Base-by-base conservation (phyloP, 495 filamentous ascomycete genomes). In the Hamigera avellanea region DNA sequence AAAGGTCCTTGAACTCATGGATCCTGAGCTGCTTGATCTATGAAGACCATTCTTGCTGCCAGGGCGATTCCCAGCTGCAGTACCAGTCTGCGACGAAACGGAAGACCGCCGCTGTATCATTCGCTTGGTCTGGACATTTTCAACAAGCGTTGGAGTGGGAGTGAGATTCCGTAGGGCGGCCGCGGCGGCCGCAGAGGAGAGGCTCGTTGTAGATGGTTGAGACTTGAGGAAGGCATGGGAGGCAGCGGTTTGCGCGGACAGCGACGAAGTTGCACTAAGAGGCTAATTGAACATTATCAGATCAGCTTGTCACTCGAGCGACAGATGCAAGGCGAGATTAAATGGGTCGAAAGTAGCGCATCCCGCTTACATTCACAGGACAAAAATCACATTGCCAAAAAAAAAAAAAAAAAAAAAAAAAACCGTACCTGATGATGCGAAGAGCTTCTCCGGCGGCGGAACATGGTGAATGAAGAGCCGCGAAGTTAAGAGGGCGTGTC, bases 1-100 rank as follows among this genome's bases (percentile, higher is more conserved):
- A 57, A 95, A 94, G 1, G 84, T 85, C 26, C 87, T 72, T 43
- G 86, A 80, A 27, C 72, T 78, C 86, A 95, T 93, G 19, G 85
- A 93, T 10, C 77, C 73, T 30, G 68, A 73, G 55, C 87, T 95
- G 18, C 61, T 72, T 18, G 68, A 65, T 31, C 87, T 67, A 37
- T 73, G 70, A 25, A 89, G 63, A 8, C 56, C 59, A 35, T 58
- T 53, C n/a, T 56, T 54, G 29, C 56, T 57, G 7, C 55, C 49
- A 29, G 61, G 59, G 33, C 45, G 45, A 18, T 64, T 56, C 37
- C 60, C 61, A 13, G 50, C 44, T 8, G 57, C 43, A 14, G 61
- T 58, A 40, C 72, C 78, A 31, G 66, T 65, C 26, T 72, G 63
- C 13, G 86, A 88, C 12, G 84, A 80, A 32, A 67, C 50, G 7